A percentile compares a stretch with the other conserved stretches of the same genome.
These are phyloP conservation scores for Schizosaccharomyces lindneri DNA, from an alignment of 805 yeast genomes.

Conservation along the genomic window DNA sequence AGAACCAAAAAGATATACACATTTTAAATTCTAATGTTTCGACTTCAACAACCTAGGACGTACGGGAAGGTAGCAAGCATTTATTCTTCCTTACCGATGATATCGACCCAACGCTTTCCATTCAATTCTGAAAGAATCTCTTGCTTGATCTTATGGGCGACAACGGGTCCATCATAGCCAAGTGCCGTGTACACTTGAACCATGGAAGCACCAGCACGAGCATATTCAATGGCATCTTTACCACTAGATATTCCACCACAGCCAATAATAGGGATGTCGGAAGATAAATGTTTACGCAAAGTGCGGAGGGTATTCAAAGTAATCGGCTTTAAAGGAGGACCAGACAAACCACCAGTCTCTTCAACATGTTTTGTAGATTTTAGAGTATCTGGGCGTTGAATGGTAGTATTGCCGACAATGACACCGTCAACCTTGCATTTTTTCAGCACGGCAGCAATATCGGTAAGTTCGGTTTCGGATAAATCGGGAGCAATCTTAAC, in stretches of 20 bases:
- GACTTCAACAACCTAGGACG: too few relatives aligned
- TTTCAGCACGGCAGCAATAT: slow-evolving; percentile 62
- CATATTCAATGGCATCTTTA: slow-evolving; percentile 72
- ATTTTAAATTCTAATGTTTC: too few relatives aligned
- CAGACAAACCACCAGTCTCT: slow-evolving; percentile 76
- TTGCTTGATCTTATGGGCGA: slow-evolving; percentile 34
- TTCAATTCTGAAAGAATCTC: slow-evolving; percentile 41
- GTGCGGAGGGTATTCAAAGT: slow-evolving; percentile 45
- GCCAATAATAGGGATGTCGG: slow-evolving; percentile 54
- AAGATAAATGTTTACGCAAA: slow-evolving; percentile 56
- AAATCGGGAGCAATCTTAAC: slow-evolving; percentile 91
- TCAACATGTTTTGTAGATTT: slow-evolving; percentile 24
- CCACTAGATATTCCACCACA: slow-evolving; percentile 88
- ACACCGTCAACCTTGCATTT: slow-evolving; percentile 68
- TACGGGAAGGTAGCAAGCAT: too few relatives aligned
- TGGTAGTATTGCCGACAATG: slow-evolving; percentile 76
- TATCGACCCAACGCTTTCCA: slow-evolving; percentile 65
- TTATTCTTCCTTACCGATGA: slow-evolving; percentile 24
- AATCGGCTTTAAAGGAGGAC: slow-evolving; percentile 67
- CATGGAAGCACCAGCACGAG: slow-evolving; percentile 80
- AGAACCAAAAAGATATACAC: too few relatives aligned
- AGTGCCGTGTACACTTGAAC: slow-evolving; percentile 71
- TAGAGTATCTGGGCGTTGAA: slow-evolving; percentile 47
- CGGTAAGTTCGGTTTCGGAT: slow-evolving; percentile 49
- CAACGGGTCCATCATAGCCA: slow-evolving; percentile 82